Conservation (phyloP, 257 asterid species). For the Schizonepeta tenuifolia region DNA sequence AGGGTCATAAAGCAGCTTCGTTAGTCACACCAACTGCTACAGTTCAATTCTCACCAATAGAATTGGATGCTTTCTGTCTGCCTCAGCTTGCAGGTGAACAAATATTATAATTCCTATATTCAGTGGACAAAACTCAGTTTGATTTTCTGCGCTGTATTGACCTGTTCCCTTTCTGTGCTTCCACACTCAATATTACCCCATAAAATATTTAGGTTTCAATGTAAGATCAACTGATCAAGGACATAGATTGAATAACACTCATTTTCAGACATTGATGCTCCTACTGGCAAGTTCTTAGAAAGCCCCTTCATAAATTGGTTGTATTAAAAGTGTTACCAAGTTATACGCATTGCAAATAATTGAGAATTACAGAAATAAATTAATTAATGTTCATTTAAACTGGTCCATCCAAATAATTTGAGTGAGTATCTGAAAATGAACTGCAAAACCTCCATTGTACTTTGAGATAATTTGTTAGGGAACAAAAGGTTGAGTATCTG, state of each 20-base stretch:
- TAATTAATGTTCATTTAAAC: neutral
- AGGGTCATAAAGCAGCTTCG: conserved; percentile 24
- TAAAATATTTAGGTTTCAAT: conserved; percentile 1
- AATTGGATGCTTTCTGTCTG: conserved; percentile 10
- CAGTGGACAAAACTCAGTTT: conserved; percentile 11
- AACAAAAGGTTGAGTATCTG: conserved; percentile 6
- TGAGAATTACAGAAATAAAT: neutral
- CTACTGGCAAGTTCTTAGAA: neutral
- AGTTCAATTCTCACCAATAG: conserved; percentile 14
- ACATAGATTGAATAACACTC: neutral
- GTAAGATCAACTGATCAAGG: neutral
- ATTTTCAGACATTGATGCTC: conserved; percentile 5
- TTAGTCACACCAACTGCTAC: conserved; percentile 19
- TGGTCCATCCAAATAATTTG: conserved; percentile 10
- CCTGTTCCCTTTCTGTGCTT: conserved; percentile 18
- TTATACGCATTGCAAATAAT: conserved; percentile 1
- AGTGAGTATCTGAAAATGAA: conserved; percentile 14
- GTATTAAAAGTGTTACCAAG: neutral
- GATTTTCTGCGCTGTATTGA: neutral
- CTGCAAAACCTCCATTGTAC: conserved; percentile 1
- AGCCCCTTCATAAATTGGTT: neutral
- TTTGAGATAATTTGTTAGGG: neutral
- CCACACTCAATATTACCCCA: neutral
- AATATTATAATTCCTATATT: neutral
- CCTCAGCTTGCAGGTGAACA: conserved; percentile 21